These are phyloP conservation scores for Warburgia ugandensis DNA, from an alignment of 164 flowering plant species.

Conservation along the genomic window DNA sequence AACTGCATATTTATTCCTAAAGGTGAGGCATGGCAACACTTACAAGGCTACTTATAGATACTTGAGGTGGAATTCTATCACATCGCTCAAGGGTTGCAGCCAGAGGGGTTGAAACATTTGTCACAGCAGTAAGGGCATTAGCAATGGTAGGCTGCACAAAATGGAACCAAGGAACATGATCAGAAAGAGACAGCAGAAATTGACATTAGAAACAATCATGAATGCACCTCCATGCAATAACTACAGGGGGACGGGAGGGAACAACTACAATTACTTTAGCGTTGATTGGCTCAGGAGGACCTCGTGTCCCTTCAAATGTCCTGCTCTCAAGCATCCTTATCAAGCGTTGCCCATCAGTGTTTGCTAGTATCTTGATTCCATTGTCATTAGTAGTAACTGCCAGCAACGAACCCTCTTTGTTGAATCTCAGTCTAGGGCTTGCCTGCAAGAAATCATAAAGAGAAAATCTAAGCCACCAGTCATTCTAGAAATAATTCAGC, in stretches of 20 bases:
- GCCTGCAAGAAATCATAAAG: slow-evolving; percentile 14
- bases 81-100: slow-evolving; percentile 12
- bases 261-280: slow-evolving; percentile 15
- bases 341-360: slow-evolving; percentile 24
- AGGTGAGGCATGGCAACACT: not conserved
- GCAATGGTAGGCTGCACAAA: slow-evolving; percentile 16
- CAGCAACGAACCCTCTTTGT: slow-evolving; percentile 26
- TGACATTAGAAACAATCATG: no score
- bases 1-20: not conserved
- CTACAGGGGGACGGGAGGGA: no score
- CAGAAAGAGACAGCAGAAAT: not conserved
- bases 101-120: slow-evolving; percentile 16
- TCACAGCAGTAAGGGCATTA: slow-evolving; percentile 11
- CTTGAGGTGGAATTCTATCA: slow-evolving; percentile 14
- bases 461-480: not conserved
- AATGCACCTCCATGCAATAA: no score
- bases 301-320: slow-evolving; percentile 14
- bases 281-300: slow-evolving; percentile 17
- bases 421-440: slow-evolving; percentile 28
- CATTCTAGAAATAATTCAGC: not conserved
- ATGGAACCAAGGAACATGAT: not conserved
- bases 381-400: slow-evolving; percentile 28
- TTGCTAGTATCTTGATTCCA: slow-evolving; percentile 31
- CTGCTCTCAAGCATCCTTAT: slow-evolving; percentile 19
- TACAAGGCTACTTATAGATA: slow-evolving; percentile 13